phyloP scores from a whole-genome alignment of 805 yeast species.

The Teunomyces kruisii region DNA sequence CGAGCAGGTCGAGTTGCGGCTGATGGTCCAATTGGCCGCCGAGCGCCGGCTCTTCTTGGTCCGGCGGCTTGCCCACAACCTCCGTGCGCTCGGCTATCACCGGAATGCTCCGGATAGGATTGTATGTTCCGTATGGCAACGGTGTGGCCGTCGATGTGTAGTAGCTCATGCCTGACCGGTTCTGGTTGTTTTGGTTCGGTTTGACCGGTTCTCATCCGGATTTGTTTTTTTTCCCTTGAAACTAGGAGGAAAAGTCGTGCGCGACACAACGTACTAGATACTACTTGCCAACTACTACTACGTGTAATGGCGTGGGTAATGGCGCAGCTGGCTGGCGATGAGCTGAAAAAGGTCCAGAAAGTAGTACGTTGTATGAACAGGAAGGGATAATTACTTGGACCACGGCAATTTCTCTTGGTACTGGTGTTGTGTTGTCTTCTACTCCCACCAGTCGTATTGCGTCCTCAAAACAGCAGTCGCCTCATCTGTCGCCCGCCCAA shows the following conservation, averaged over 20 bases:
- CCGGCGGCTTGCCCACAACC: neutral
- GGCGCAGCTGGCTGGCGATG: too few species aligned
- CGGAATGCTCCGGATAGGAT: conserved; percentile 9
- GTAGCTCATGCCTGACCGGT: conserved; percentile 9
- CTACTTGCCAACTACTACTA: neutral
- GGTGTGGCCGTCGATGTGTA: conserved; percentile 7
- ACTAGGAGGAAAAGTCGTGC: too few species aligned
- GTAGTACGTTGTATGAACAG: too few species aligned
- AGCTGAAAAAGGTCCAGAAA: too few species aligned
- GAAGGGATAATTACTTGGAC: too few species aligned
- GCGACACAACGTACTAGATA: too few species aligned
- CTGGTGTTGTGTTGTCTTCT: too few species aligned
- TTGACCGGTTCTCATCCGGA: conserved; percentile 2
- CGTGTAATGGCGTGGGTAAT: too few species aligned
- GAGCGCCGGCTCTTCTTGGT: neutral
- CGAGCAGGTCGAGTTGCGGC: neutral
- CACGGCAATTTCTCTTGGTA: too few species aligned
- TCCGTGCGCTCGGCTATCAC: neutral
- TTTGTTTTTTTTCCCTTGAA: neutral
- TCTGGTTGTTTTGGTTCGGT: neutral
- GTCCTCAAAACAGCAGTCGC: too few species aligned
- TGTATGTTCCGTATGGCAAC: conserved; percentile 10
- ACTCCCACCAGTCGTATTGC: too few species aligned
- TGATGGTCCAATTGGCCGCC: neutral
- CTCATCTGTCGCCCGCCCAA: too few species aligned